phyloP scores from a whole-genome alignment of 345 rosid species.

The Pistacia integerrima region DNA sequence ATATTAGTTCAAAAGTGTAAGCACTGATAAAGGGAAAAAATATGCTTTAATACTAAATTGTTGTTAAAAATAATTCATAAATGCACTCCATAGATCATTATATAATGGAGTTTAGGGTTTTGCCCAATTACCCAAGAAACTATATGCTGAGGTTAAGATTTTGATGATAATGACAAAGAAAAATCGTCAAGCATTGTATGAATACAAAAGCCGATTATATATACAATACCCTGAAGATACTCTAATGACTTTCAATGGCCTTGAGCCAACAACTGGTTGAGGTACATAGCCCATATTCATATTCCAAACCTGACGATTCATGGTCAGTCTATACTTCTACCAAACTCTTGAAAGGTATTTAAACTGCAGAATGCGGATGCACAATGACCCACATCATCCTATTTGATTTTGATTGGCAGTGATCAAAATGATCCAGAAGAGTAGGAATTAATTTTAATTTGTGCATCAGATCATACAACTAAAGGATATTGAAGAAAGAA shows the following conservation, averaged over 20 bases:
- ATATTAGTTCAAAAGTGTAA: slow-evolving; percentile 5
- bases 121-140: neutral
- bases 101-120: neutral
- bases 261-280: neutral
- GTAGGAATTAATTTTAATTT: neutral
- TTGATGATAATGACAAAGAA: neutral
- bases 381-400: neutral
- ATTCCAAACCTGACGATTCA: neutral
- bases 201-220: neutral
- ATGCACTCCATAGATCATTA: neutral
- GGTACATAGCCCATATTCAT: neutral
- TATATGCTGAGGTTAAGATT: neutral
- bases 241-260: neutral
- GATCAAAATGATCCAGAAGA: neutral
- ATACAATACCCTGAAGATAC: neutral
- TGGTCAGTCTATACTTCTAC: neutral
- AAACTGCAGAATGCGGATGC: neutral
- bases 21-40: neutral
- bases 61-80: neutral
- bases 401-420: neutral
- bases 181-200: neutral
- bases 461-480: neutral
- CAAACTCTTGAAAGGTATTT: neutral
- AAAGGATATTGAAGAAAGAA: neutral
- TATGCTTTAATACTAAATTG: neutral